phyloP scores from a whole-genome alignment of 345 rosid species.

The Lagerstroemia speciosa region DNA sequence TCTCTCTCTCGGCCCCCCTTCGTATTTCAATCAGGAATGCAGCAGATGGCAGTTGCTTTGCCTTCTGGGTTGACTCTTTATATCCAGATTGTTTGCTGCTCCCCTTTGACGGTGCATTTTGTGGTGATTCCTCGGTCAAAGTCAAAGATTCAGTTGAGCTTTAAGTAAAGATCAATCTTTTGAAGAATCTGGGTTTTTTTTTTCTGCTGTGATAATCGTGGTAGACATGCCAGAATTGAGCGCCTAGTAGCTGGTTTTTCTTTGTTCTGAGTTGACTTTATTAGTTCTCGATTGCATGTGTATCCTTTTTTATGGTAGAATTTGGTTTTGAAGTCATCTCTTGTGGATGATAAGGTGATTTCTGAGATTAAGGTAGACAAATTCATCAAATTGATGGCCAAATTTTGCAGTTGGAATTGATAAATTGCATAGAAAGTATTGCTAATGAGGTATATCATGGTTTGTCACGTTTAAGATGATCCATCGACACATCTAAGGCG shows the following conservation, averaged over 20 bases:
- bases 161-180: not conserved
- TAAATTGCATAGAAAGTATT: not conserved
- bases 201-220: not conserved
- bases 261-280: not conserved
- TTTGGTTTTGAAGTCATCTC: not conserved
- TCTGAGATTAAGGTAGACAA: not conserved
- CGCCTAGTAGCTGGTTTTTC: not conserved
- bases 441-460: not conserved
- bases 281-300: not conserved
- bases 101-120: not conserved
- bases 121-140: not conserved
- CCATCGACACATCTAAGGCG: not conserved
- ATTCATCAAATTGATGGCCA: not conserved
- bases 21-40: not conserved
- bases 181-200: not conserved
- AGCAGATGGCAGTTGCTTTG: not conserved
- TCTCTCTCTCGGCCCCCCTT: not conserved
- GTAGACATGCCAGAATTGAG: not conserved
- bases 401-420: not conserved
- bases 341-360: not conserved
- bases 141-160: not conserved
- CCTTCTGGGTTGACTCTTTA: not conserved
- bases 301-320: not conserved
- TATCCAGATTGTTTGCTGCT: not conserved
- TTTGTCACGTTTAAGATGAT: not conserved